Conservation (phyloP, 148 eudicot species). For the Fagopyrum homotropicum region DNA sequence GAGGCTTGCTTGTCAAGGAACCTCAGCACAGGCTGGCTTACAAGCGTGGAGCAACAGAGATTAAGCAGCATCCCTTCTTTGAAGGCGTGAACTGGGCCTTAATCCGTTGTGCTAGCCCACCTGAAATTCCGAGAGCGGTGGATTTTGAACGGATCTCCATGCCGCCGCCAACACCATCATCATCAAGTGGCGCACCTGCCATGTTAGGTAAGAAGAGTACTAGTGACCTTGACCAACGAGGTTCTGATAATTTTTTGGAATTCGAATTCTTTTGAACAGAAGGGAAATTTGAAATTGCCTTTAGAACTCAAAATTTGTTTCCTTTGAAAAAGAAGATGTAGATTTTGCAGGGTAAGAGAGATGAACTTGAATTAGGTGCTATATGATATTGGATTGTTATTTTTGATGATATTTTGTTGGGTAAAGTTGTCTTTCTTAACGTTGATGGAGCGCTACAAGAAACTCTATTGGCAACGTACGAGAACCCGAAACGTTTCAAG, state of each 20-base stretch:
- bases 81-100: slow-evolving; percentile 96
- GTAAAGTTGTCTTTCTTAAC: not conserved
- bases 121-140: slow-evolving; percentile 69
- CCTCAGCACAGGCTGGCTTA: slow-evolving; percentile 81
- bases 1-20: slow-evolving; percentile 84
- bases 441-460: too few relatives aligned
- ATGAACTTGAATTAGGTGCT: not conserved
- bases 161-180: slow-evolving; percentile 24
- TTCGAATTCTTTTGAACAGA: slow-evolving; percentile 64
- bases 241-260: slow-evolving; percentile 75
- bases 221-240: slow-evolving; percentile 38
- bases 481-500: not conserved
- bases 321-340: not conserved
- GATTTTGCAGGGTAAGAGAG: not conserved
- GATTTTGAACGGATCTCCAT: slow-evolving; percentile 47
- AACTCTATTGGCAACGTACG: too few relatives aligned
- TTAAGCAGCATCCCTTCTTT: slow-evolving; percentile 90
- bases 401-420: not conserved
- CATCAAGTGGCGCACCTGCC: not conserved
- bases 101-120: slow-evolving; percentile 93
- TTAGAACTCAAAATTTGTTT: slow-evolving; percentile 1
- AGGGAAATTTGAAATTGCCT: not conserved
- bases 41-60: slow-evolving; percentile 89
- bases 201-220: not conserved
- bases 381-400: not conserved